Conservation (phyloP, 2,329 filamentous ascomycete species). For the Aspergillus neoniger region DNA sequence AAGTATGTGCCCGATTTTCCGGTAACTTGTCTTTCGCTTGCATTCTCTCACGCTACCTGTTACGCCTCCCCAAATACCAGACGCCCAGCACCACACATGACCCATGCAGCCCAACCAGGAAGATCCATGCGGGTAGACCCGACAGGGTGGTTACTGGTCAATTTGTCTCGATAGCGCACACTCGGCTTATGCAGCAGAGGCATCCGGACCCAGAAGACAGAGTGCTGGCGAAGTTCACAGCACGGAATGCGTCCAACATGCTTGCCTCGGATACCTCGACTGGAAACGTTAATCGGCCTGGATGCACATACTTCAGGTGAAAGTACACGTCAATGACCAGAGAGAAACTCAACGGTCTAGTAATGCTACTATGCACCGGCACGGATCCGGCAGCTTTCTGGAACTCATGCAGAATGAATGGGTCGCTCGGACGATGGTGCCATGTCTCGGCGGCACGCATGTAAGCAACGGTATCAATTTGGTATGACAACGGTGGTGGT, state of each 20-base stretch:
- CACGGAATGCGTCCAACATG: background rate
- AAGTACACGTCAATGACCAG: background rate
- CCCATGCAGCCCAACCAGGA: conserved; percentile 5
- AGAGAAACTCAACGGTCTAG: background rate
- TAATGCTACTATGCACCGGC: background rate
- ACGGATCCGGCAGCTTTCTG: background rate
- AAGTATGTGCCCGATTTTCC: background rate
- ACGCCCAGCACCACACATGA: background rate
- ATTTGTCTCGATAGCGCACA: background rate
- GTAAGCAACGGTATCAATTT: background rate
- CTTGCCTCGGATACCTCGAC: background rate
- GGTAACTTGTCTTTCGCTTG: background rate
- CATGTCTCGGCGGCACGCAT: background rate
- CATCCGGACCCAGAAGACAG: background rate
- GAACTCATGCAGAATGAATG: background rate
- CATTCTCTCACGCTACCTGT: background rate
- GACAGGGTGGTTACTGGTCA: conserved; percentile 23
- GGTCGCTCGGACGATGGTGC: background rate
- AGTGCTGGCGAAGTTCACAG: background rate
- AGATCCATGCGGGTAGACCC: conserved; percentile 18
- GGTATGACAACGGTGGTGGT: background rate
- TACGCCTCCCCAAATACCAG: background rate
- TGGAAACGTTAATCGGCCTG: background rate
- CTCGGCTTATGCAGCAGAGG: background rate
- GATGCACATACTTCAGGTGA: background rate